These are phyloP conservation scores for Glarea lozoyensis DNA, from an alignment of 495 filamentous ascomycete genomes.

Conservation along the genomic window DNA sequence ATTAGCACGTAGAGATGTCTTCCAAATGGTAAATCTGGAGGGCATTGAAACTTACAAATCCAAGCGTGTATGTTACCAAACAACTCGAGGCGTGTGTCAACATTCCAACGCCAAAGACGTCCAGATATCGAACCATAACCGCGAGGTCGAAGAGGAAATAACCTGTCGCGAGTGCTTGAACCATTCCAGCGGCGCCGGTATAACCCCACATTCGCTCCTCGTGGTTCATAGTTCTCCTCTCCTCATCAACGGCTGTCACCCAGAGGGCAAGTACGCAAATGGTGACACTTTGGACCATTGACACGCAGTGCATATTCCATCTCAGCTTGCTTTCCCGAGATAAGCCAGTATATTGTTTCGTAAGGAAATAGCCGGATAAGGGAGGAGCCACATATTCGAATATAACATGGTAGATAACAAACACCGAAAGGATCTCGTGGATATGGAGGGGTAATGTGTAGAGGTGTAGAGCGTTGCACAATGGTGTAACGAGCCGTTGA, in stretches of 20 bases:
- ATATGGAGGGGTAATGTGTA: slow-evolving; percentile 70
- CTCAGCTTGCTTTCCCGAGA: slow-evolving; percentile 63
- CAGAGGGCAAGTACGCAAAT: slow-evolving; percentile 73
- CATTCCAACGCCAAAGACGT: slow-evolving; percentile 81
- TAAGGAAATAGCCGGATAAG: slow-evolving; percentile 59
- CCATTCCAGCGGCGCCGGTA: slow-evolving; percentile 69
- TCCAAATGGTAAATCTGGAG: slow-evolving; percentile 25
- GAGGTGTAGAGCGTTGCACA: slow-evolving; percentile 49
- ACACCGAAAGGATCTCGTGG: slow-evolving; percentile 75
- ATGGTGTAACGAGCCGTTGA: slow-evolving; percentile 38
- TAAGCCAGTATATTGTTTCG: slow-evolving; percentile 58
- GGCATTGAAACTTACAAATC: slow-evolving; percentile 59
- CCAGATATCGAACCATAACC: slow-evolving; percentile 59
- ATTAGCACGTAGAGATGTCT: slow-evolving; percentile 3
- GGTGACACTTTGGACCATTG: slow-evolving; percentile 69
- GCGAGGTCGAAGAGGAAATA: slow-evolving; percentile 92
- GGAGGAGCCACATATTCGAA: slow-evolving; percentile 64
- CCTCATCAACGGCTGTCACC: slow-evolving; percentile 68
- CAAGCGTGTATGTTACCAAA: slow-evolving; percentile 77
- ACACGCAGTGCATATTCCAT: slow-evolving; percentile 96
- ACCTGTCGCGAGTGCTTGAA: slow-evolving; percentile 77
- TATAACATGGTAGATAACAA: slow-evolving; percentile 67
- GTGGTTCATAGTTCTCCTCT: slow-evolving; percentile 60
- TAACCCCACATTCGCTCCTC: slow-evolving; percentile 82
- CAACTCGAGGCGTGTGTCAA: slow-evolving; percentile 83